Evolutionary conservation across 2,329 filamentous ascomycete species (phyloP), one percentile per base, ranked within the genome.

Genomic region (Albifimbria verrucaria): DNA sequence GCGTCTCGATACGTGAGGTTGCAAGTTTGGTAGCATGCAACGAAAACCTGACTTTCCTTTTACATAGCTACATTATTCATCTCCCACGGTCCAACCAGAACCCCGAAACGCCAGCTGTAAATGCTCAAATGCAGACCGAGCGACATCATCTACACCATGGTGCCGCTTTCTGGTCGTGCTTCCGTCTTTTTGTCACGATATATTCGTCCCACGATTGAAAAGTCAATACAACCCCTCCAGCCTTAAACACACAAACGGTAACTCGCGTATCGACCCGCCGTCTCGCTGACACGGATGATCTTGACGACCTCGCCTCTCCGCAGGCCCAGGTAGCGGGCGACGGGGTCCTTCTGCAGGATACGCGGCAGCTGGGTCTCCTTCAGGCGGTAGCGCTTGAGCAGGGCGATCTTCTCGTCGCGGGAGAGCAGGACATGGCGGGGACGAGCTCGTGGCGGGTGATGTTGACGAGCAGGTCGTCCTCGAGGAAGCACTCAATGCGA

Each of bases 391-490:
- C 94, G 81, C 74, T 92, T 86, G 55, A 99, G 79, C 65, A 99
- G 76, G 36, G 89, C 88, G 46, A 77, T 76, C 82, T 97, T 97
- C 79, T 99, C 94, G 65, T 95, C 91, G 45, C 86, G 82, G 65
- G 90, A 96, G 52, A 99, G 83, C 55, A 97, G 76, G 36, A 97
- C 87, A 69, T 99, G 94, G 69, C 89, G 92, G 44, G 94, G 25
- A 99, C 94, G 52, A 99, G 82, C 74, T 97, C 93, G 76, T 99
- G 94, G 71, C 92, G 90, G 55, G 93, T 97, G 72, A 99, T 97
- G 76, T 99, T 99, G 73, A 99, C 92, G 55, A 97, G 81, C 63
- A 99, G 75, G 74, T 99, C 94, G 70, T 94, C 89, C 78, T 97
- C 94, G 63, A 93, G 84, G 77, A 99, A 99, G 69, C 91, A 90